Evolutionary conservation across 352 stramenopile species (phyloP), one percentile per base, ranked within the genome.

Genomic region (Halophytophthora batemanensis): DNA sequence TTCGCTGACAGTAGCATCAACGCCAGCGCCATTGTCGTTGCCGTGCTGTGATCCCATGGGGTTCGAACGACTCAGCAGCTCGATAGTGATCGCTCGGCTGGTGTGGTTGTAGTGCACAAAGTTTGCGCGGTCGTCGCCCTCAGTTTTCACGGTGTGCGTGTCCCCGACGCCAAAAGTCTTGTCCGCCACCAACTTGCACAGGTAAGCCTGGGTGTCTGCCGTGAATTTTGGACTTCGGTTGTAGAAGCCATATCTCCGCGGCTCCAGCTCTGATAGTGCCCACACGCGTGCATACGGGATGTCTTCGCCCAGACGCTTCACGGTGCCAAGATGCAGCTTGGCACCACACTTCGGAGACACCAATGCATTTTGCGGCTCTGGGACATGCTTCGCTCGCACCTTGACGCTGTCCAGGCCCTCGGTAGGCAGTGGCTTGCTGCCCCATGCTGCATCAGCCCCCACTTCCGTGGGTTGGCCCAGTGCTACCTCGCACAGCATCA

Each of bases 401-500:
- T 75, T 71, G 1, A 90, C 74, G 42, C 82, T 92, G 22, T 87
- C 68, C 25, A 77, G 72, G 28, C 61, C 68, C 15, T 89, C 74
- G 12, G 28, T 42, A 41, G 48, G 59, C n/a, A 68, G 29, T 6
- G 67, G 50, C 13, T 74, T 58, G 25, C 63, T 70, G 14, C 64
- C 66, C 33, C 59, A 78, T 19, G 56, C 61, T 13, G 55, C 67
- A 11, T 61, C 47, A 12, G 37, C 64, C 35, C 35, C 60, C 29
- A 85, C 36, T 28, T 79, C 52, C 4, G 66, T 77, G 1, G 75
- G 50, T 1, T 69, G 55, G 8, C 82, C 82, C 5, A 82, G 33
- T n/a, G 77, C 56, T 6, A 93, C 82, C 43, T 93, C 74, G 36
- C 82, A 93, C 13, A 87, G 49, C 14, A 93, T 62, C 58, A 92